Conservation (phyloP, 192 early-diverging fungal genomes). For the Geosiphon pyriformis region DNA sequence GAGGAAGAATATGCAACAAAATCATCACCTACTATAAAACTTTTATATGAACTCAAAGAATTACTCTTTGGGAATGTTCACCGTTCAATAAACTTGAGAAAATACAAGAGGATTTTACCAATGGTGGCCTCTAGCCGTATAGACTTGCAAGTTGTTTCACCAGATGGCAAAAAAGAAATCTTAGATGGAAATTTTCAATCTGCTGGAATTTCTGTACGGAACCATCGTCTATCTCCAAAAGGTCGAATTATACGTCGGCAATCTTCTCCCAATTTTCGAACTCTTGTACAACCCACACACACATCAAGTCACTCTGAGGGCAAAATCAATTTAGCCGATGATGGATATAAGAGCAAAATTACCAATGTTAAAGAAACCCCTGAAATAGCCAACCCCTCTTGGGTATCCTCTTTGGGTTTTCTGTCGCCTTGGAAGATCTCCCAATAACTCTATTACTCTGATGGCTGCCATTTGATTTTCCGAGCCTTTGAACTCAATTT, state of each 20-base stretch:
- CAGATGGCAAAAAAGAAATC: slow-evolving; percentile 3
- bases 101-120: slow-evolving; percentile 10
- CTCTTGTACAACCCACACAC: background rate
- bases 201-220: background rate
- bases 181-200: background rate
- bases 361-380: background rate
- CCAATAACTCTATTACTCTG: too few relatives aligned
- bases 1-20: background rate
- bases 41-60: slow-evolving; percentile 22
- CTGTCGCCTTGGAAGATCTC: slow-evolving; percentile 2
- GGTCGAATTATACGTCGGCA: slow-evolving; percentile 3
- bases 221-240: background rate
- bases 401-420: slow-evolving; percentile 4
- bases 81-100: slow-evolving; percentile 7
- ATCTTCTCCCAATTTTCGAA: slow-evolving; percentile 17
- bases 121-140: background rate
- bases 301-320: background rate
- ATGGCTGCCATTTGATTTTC: too few relatives aligned
- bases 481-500: too few relatives aligned
- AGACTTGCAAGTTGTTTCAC: background rate
- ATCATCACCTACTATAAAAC: slow-evolving; percentile 7
- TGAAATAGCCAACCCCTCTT: background rate
- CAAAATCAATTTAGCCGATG: slow-evolving; percentile 5
- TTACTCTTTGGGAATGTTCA: slow-evolving; percentile 2
- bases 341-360: too few relatives aligned